These are phyloP conservation scores for Globisporangium irregulare DNA, from an alignment of 352 stramenopile species.

Conservation along the genomic window DNA sequence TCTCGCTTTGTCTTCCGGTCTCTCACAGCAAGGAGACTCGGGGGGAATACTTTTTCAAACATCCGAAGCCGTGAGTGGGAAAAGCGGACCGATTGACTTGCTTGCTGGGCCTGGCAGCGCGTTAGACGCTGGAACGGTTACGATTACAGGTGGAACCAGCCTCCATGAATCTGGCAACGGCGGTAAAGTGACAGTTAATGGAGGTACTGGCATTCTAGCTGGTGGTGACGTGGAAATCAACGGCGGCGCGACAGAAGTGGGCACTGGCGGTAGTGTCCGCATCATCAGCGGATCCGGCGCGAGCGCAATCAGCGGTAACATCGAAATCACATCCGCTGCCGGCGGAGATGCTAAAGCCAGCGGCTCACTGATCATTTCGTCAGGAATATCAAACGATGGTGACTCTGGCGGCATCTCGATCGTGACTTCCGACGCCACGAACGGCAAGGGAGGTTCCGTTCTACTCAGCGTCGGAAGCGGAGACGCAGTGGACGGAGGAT, in stretches of 20 bases:
- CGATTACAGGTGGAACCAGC: too few relatives aligned
- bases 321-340: conserved; percentile 20
- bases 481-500: neutral
- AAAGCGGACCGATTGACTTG: too few relatives aligned
- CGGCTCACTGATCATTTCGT: conserved; percentile 24
- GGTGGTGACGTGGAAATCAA: conserved; percentile 28
- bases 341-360: conserved; percentile 17
- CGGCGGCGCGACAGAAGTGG: conserved; percentile 21
- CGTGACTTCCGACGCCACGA: conserved; percentile 21
- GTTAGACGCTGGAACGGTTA: too few relatives aligned
- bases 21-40: too few relatives aligned
- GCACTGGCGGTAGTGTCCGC: conserved; percentile 19
- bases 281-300: conserved; percentile 26
- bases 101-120: too few relatives aligned
- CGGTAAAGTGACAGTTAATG: too few relatives aligned
- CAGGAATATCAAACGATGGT: conserved; percentile 20
- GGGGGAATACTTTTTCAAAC: too few relatives aligned
- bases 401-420: conserved; percentile 28
- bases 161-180: conserved; percentile 16
- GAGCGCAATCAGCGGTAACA: conserved; percentile 20
- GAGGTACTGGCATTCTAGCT: conserved; percentile 14
- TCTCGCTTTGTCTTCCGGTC: conserved; percentile 18
- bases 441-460: conserved; percentile 27
- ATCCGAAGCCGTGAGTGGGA: conserved; percentile 4
- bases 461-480: conserved; percentile 17